Evolutionary conservation across 768 basidiomycete species (phyloP).

Genomic region (Mycena indigotica): DNA sequence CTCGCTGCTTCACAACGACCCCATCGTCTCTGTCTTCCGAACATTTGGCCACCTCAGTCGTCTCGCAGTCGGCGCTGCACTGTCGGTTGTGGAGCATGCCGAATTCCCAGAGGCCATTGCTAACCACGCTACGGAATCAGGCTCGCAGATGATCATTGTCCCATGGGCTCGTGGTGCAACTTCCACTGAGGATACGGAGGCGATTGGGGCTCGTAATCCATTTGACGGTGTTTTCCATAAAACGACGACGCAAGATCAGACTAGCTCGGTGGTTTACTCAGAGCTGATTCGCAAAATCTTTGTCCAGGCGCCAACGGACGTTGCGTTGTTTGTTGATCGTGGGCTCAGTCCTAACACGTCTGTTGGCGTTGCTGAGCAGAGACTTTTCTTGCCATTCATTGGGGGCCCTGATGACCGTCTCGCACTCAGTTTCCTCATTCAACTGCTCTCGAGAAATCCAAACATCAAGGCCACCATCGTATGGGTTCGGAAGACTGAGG

Average conservation of each 20-base stretch:
- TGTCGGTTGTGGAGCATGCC: constrained; percentile 75
- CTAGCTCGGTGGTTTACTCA: constrained; percentile 64
- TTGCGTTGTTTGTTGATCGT: constrained; percentile 85
- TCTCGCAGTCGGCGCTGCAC: constrained; percentile 63
- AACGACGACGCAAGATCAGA: constrained; percentile 49
- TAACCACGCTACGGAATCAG: constrained; percentile 55
- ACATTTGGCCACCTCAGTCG: constrained; percentile 76
- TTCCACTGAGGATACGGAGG: constrained; percentile 28
- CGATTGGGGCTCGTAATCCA: constrained; percentile 53
- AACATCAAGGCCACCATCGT: constrained; percentile 74
- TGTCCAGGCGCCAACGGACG: constrained; percentile 66
- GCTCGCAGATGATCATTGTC: constrained; percentile 75
- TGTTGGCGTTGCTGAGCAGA: constrained; percentile 40
- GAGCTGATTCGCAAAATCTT: constrained; percentile 88
- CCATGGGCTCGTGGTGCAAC: constrained; percentile 70
- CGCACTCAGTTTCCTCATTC: constrained; percentile 78
- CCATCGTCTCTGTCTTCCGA: constrained; percentile 71
- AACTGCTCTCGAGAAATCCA: constrained; percentile 63
- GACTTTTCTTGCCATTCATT: constrained; percentile 87
- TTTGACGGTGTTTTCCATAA: constrained; percentile 80
- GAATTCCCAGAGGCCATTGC: constrained; percentile 71
- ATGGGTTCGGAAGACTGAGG: constrained; percentile 53
- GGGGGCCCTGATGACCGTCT: constrained; percentile 94
- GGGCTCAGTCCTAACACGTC: constrained; percentile 42
- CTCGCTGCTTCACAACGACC: constrained; percentile 66